Percentiles rank a stretch among this genome's conserved stretches.
Conservation (phyloP, 2,329 filamentous ascomycete genomes). For the Colletotrichum sidae region DNA sequence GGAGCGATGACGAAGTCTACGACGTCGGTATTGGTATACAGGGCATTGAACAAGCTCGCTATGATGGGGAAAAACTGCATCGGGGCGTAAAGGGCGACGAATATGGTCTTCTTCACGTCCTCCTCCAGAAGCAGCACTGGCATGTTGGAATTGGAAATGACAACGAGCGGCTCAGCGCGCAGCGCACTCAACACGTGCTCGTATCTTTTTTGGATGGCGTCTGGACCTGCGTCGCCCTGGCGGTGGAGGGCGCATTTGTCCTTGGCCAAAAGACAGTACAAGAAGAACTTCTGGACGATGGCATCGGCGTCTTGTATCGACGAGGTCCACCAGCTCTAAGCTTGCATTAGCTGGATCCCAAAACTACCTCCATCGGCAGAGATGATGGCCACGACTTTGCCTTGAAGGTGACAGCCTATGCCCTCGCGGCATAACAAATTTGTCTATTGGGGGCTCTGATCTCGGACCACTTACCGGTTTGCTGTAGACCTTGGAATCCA, state of each 20-base stretch:
- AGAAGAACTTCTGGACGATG: conserved; percentile 58
- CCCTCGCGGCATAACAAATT: no score
- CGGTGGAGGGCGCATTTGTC: conserved; percentile 52
- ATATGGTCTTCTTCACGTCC: conserved; percentile 51
- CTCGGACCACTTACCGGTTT: conserved; percentile 34
- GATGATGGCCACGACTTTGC: no score
- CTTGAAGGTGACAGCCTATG: no score
- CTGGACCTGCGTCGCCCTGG: conserved; percentile 43
- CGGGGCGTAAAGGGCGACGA: conserved; percentile 50
- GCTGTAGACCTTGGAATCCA: conserved; percentile 50
- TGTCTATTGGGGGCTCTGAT: not conserved
- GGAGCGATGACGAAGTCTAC: conserved; percentile 14
- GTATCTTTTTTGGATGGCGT: conserved; percentile 45
- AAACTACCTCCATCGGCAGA: no score
- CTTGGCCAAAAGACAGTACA: conserved; percentile 58
- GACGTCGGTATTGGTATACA: conserved; percentile 42
- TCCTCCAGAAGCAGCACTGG: conserved; percentile 51
- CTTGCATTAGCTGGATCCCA: not conserved
- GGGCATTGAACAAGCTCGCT: conserved; percentile 46
- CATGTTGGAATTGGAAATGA: conserved; percentile 45
- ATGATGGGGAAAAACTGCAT: conserved; percentile 45
- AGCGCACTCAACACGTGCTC: conserved; percentile 47
- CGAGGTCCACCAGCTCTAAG: conserved; percentile 45
- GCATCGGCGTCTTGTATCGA: conserved; percentile 59
- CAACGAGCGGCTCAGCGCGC: conserved; percentile 47